Evolutionary conservation across 129 eudicot species (phyloP).

Genomic region (Escallonia rubra): DNA sequence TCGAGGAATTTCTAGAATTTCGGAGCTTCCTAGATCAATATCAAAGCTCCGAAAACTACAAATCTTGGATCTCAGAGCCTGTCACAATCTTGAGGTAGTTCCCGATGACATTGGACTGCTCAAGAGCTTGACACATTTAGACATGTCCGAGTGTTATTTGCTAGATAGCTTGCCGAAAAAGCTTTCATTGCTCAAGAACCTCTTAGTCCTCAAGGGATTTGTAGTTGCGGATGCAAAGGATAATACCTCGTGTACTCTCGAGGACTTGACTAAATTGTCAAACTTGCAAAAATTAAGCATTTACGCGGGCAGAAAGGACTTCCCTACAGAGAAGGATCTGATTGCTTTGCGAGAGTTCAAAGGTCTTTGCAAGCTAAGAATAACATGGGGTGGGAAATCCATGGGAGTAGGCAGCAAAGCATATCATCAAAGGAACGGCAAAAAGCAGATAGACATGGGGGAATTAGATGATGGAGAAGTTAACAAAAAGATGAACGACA

Average conservation of each 20-base stretch:
- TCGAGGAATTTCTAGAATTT: slow-evolving; percentile 52
- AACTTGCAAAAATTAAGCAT: slow-evolving; percentile 41
- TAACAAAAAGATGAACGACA: too few species aligned
- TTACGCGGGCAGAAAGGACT: slow-evolving; percentile 28
- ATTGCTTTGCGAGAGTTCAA: slow-evolving; percentile 16
- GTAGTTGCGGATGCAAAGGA: slow-evolving; percentile 14
- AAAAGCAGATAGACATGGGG: too few species aligned
- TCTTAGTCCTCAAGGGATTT: slow-evolving; percentile 43
- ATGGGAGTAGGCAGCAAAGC: not conserved
- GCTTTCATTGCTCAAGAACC: slow-evolving; percentile 28
- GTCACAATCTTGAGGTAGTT: slow-evolving; percentile 41
- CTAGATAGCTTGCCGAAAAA: slow-evolving; percentile 35
- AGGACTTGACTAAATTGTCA: slow-evolving; percentile 23
- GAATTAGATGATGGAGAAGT: too few species aligned
- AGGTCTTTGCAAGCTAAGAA: slow-evolving; percentile 27
- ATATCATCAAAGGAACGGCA: not conserved
- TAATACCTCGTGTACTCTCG: slow-evolving; percentile 17
- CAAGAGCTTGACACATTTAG: slow-evolving; percentile 45
- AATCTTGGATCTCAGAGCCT: slow-evolving; percentile 50
- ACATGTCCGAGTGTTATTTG: slow-evolving; percentile 53
- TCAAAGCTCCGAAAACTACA: slow-evolving; percentile 27
- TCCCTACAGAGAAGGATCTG: slow-evolving; percentile 23
- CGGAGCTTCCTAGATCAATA: slow-evolving; percentile 32
- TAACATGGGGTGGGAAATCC: slow-evolving; percentile 39
- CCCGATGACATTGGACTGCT: slow-evolving; percentile 42